These are phyloP conservation scores for Aurinia saxatilis DNA, from an alignment of 345 rosid species.

Conservation along the genomic window DNA sequence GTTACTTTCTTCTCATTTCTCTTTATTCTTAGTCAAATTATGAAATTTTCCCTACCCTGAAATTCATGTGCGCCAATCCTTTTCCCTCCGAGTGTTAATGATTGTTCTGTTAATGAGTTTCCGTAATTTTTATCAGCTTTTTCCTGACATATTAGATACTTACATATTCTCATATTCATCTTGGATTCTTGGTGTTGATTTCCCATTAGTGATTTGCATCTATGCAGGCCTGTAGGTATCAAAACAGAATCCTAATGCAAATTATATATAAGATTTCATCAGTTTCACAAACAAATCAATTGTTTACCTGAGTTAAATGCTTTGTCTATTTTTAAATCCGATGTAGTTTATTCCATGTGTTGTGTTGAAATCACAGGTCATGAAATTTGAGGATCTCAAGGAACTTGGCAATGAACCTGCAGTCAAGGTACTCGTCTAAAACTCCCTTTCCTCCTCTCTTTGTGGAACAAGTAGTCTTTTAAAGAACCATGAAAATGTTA, in stretches of 20 bases:
- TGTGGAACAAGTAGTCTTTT: background rate
- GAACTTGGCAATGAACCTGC: slow-evolving; percentile 83
- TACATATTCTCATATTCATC: background rate
- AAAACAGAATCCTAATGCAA: background rate
- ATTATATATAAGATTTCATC: background rate
- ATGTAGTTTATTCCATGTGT: background rate
- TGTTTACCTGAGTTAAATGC: slow-evolving; percentile 1
- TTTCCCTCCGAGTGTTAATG: background rate
- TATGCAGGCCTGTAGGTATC: background rate
- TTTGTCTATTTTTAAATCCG: background rate
- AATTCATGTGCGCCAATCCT: background rate
- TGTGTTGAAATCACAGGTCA: slow-evolving; percentile 49
- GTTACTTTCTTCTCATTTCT: slow-evolving; percentile 32
- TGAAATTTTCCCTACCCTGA: background rate
- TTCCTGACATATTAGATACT: background rate
- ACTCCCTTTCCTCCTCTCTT: background rate
- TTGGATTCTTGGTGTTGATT: background rate
- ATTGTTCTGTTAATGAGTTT: background rate
- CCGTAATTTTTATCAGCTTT: background rate
- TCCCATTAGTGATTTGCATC: background rate
- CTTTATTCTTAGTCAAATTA: background rate
- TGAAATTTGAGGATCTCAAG: slow-evolving; percentile 95
- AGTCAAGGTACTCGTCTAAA: slow-evolving; percentile 56
- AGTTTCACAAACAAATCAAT: background rate
- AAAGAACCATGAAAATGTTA: background rate